Base-by-base conservation (phyloP, 2,329 filamentous ascomycete genomes). In the Trichothecium sympodiale region DNA sequence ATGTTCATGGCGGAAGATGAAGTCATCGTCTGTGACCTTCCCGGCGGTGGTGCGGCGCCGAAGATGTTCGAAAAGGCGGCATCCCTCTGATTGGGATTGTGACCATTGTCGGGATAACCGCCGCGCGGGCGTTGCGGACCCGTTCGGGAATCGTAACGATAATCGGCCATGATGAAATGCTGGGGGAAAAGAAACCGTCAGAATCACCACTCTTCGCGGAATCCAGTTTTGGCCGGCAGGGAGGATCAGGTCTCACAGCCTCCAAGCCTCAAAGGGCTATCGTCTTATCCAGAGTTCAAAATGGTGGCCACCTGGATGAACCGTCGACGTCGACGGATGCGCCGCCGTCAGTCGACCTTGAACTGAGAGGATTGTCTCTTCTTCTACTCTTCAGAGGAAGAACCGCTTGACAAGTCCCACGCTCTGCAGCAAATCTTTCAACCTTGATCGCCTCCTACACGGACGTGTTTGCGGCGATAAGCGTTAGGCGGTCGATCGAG, bases 41-140 rank as follows among this genome's bases (percentile, higher is more conserved):
- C 89, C 31, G 84, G 77, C 32, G 86, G 86, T 44, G 85, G 87
- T 45, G 84, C 74, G 45, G 78, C 79, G 48, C 89, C 91, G 57
- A 96, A 98, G 55, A 96, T 96, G 62, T 89, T 89, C 46, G 83
- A 86, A 60, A 93, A 98, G 46, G 89, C 91, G 47, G 86, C 85
- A 74, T 98, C 88, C 63, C 91, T 82, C 62, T 91, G 84, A 25
- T 25, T 25, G 52, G 68, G 69, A 53, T 70, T 69, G 44, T 67
- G 64, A 37, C 64, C 53, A 17, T 60, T 54, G 39, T 68, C 61
- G 45, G 46, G 67, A 67, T 73, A 69, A 46, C 68, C 62, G 38
- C 68, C 62, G 40, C 61, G 58, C 45, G 57, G 60, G 27, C 59
- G 59, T 36, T 62, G 61, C 34, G 58, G 59, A 54, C 60, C 59